phyloP scores from a whole-genome alignment of 768 basidiomycete genomes.

The Rhizopogon vesiculosus region DNA sequence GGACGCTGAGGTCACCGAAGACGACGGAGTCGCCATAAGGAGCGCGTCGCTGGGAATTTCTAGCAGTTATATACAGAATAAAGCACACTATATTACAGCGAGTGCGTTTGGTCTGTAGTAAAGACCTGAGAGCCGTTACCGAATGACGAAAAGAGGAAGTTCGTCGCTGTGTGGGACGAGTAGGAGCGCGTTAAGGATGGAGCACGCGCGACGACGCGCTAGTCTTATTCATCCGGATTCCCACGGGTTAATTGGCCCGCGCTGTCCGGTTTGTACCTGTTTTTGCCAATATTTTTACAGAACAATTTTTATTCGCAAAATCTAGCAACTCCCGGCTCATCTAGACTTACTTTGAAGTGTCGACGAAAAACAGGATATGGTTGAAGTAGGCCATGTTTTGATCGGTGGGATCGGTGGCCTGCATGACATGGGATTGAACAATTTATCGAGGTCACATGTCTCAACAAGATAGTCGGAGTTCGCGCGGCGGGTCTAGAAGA shows the following conservation, averaged over 20 bases:
- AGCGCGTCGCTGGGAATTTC: slow-evolving; percentile 22
- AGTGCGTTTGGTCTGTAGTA: slow-evolving; percentile 5
- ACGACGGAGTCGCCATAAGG: slow-evolving; percentile 74
- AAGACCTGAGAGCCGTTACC: slow-evolving; percentile 23
- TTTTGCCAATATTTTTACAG: slow-evolving; percentile 8
- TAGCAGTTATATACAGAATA: slow-evolving; percentile 11
- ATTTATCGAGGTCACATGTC: not conserved
- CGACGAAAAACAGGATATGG: not conserved
- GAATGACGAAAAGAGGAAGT: slow-evolving; percentile 27
- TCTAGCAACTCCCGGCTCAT: slow-evolving; percentile 1
- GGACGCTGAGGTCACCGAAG: slow-evolving; percentile 79
- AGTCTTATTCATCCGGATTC: slow-evolving; percentile 32
- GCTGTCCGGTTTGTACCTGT: slow-evolving; percentile 9
- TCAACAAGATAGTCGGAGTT: slow-evolving; percentile 10
- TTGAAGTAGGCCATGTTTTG: not conserved
- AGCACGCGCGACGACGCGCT: slow-evolving; percentile 31
- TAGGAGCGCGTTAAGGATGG: slow-evolving; percentile 35
- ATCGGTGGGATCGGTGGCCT: not conserved
- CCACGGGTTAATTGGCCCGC: slow-evolving; percentile 25
- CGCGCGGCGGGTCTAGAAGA: slow-evolving; percentile 22
- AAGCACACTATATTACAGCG: slow-evolving; percentile 13
- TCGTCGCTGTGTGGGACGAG: slow-evolving; percentile 33
- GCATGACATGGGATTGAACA: not conserved
- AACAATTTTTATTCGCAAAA: slow-evolving; percentile 8
- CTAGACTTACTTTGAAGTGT: slow-evolving; percentile 4